Evolutionary conservation across 139 green algal genomes (phyloP).

Genomic region (Chlamydomonas sphaeroides): DNA sequence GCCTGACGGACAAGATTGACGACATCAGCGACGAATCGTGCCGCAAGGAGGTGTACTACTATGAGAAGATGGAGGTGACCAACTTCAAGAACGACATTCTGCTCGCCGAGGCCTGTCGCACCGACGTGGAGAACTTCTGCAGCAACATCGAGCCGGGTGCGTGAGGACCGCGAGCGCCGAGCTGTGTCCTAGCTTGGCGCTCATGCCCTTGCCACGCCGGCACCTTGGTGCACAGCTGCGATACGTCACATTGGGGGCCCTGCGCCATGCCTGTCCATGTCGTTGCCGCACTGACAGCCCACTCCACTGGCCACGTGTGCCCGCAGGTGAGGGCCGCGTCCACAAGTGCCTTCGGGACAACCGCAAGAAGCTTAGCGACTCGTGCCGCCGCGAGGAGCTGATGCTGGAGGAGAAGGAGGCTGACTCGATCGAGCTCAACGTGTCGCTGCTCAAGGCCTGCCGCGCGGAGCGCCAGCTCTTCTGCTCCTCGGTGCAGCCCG

Average conservation of each 20-base stretch:
- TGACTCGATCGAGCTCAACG: slow-evolving; percentile 70
- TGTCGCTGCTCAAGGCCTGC: slow-evolving; percentile 60
- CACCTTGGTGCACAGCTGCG: no score
- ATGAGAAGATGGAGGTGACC: slow-evolving; percentile 83
- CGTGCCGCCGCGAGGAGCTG: slow-evolving; percentile 84
- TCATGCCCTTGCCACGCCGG: no score
- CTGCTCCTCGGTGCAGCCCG: slow-evolving; percentile 71
- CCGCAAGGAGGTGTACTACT: slow-evolving; percentile 84
- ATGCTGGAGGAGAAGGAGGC: slow-evolving; percentile 69
- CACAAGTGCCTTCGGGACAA: slow-evolving; percentile 84
- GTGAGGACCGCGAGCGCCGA: neutral
- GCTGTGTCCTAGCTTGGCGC: no score
- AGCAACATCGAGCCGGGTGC: slow-evolving; percentile 67
- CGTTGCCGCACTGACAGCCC: no score
- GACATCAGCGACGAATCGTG: slow-evolving; percentile 74
- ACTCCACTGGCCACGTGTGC: no score
- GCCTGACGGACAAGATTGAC: slow-evolving; percentile 81
- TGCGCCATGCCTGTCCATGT: no score
- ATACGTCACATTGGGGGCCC: no score
- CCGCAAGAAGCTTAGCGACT: slow-evolving; percentile 65
- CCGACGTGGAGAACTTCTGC: slow-evolving; percentile 81
- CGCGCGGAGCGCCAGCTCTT: slow-evolving; percentile 72
- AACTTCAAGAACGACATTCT: slow-evolving; percentile 77
- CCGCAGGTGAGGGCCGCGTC: slow-evolving; percentile 70
- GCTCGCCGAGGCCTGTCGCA: slow-evolving; percentile 74